phyloP scores from a whole-genome alignment of 257 asterid species.

The Nicotiana tabacum region DNA sequence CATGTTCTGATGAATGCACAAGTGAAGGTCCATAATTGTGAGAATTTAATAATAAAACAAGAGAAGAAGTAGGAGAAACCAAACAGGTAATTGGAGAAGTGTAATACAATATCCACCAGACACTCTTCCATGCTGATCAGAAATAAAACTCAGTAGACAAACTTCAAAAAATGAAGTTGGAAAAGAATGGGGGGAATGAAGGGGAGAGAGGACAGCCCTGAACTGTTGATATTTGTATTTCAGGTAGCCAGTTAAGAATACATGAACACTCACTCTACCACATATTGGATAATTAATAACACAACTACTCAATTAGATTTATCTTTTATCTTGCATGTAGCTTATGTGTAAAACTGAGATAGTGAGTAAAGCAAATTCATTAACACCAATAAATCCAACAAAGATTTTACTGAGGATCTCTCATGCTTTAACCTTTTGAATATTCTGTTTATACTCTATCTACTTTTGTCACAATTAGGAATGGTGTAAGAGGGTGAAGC shows the following conservation, averaged over 20 bases:
- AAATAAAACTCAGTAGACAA: neutral
- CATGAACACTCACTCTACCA: neutral
- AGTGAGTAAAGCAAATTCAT: neutral
- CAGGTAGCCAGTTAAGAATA: conserved; percentile 2
- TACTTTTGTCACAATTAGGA: neutral
- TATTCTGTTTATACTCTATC: neutral
- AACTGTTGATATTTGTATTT: neutral
- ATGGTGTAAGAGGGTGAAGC: neutral
- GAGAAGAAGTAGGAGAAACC: neutral
- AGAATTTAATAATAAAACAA: neutral
- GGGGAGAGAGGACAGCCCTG: neutral
- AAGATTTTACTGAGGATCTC: neutral
- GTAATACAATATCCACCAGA: neutral
- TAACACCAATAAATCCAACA: neutral
- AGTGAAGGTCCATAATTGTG: neutral
- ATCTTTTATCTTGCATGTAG: neutral
- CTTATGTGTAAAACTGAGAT: conserved; percentile 3
- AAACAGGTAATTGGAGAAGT: neutral
- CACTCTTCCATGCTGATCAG: neutral
- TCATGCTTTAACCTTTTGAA: neutral
- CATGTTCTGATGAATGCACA: conserved; percentile 1
- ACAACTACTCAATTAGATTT: neutral
- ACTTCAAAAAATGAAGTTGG: neutral
- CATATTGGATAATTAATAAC: neutral
- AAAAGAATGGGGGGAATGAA: neutral